These are phyloP conservation scores for Neofusicoccum umdonicola DNA, from an alignment of 2,329 filamentous ascomycete species.

Conservation along the genomic window DNA sequence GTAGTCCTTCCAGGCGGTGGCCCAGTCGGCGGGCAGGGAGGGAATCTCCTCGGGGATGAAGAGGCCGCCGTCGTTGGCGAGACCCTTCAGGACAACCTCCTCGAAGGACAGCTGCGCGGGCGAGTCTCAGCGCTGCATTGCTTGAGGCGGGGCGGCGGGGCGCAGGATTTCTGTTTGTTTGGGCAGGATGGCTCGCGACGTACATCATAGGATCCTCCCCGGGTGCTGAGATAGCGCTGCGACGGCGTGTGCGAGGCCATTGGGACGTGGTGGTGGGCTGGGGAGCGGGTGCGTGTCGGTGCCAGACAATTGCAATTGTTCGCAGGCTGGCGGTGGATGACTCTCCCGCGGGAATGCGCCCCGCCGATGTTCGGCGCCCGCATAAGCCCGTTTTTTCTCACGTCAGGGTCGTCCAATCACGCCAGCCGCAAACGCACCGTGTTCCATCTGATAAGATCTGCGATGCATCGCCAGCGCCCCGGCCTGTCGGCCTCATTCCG, in stretches of 20 bases:
- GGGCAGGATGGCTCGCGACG: constrained; percentile 11
- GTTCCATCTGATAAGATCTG: not conserved
- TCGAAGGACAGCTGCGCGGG: constrained; percentile 75
- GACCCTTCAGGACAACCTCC: constrained; percentile 83
- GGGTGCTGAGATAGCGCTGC: constrained; percentile 61
- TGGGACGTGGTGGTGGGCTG: not conserved
- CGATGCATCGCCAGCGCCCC: not conserved
- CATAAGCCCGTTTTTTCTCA: not conserved
- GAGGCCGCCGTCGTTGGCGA: constrained; percentile 81
- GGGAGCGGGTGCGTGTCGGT: not conserved
- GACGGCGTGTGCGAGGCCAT: constrained; percentile 53
- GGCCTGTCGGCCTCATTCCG: not conserved
- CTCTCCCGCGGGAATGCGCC: not conserved
- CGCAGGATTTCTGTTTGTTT: not conserved
- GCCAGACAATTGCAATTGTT: not conserved
- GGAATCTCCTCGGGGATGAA: constrained; percentile 87
- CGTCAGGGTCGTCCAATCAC: constrained; percentile 8
- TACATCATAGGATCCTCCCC: constrained; percentile 63
- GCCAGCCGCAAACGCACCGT: not conserved
- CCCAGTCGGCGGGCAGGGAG: constrained; percentile 59
- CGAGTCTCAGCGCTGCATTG: constrained; percentile 12
- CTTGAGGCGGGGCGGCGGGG: constrained; percentile 26
- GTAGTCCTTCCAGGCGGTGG: constrained; percentile 70
- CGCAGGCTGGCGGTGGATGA: not conserved
- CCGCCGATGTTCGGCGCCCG: constrained; percentile 5